Evolutionary conservation across 116 monocot genomes (phyloP), one percentile per base, ranked within the genome.

Genomic region (Papilionanthe hybrid): DNA sequence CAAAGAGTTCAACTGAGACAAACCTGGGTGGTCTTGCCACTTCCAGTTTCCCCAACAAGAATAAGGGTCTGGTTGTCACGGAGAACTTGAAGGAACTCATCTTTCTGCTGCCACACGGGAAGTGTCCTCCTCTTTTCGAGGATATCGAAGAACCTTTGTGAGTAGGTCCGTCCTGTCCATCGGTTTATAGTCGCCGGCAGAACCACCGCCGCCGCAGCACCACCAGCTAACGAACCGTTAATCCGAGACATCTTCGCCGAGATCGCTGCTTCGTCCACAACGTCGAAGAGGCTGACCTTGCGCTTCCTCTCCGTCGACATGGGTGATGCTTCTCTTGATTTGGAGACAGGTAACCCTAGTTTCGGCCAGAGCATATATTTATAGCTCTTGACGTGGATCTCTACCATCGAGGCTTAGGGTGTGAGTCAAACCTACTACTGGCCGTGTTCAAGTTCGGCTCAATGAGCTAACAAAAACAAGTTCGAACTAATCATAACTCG

Each of bases 101-200:
- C 98, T 75, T 98, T 99, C 90, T 99, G 99, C 85, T 90, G 93
- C 99, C 99, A 99, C 2, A 99, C 99, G 1, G 93, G 99, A 28
- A 99, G 92, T 0, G 91, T 92, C 79, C 76, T 90, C 84, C 93
- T 65, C 87, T 95, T 93, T 84, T 95, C 95, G 9, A 99, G 85
- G 63, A 99, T 95, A 79, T 99, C 99, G n/a, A 79, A 87, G 85
- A 92, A 99, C 77, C 95, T 78, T 53, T 78, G 78, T 23, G 92
- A 93, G 83, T 92, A 95, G 9, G 91, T 89, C 4, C 86, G 81
- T 5, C 92, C 92, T 55, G 30, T 95, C 99, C 99, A 95, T 29
- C 91, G 87, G 78, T 95, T 99, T 13, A 86, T 72, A 27, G 79
- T 32, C 66, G 85, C 30, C 18, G 74, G 69, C 42, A 71, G 22